Conservation (phyloP, 2,329 filamentous ascomycete species). For the Fusarium sp. region DNA sequence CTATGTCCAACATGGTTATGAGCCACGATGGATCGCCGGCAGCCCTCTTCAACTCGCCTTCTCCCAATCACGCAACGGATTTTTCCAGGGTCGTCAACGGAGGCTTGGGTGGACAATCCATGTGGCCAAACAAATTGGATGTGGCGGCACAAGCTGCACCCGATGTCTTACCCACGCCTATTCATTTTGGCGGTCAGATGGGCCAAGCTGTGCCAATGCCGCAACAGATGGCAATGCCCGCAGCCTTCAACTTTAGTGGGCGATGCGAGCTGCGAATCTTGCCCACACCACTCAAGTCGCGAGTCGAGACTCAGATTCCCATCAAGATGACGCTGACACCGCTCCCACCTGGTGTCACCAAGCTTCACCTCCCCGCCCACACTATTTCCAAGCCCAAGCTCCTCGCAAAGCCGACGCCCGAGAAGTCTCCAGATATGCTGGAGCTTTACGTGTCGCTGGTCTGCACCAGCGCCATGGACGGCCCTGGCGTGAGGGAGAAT, state of each 20-base stretch:
- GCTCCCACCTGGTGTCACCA: constrained; percentile 82
- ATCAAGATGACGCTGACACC: constrained; percentile 86
- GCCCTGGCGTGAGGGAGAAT: constrained; percentile 74
- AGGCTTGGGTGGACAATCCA: constrained; percentile 42
- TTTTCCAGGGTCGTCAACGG: constrained; percentile 54
- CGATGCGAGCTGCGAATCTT: constrained; percentile 71
- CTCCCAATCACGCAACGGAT: constrained; percentile 60
- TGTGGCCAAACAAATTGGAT: constrained; percentile 57
- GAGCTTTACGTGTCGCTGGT: constrained; percentile 88
- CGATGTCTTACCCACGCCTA: constrained; percentile 44
- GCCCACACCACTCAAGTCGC: constrained; percentile 83
- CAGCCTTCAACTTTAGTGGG: constrained; percentile 52
- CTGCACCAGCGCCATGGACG: constrained; percentile 92
- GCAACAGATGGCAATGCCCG: constrained; percentile 50
- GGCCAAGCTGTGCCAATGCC: constrained; percentile 52
- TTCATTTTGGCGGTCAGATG: constrained; percentile 48
- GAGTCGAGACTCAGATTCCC: constrained; percentile 96
- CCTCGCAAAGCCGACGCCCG: constrained; percentile 79
- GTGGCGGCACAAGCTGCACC: constrained; percentile 43
- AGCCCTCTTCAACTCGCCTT: constrained; percentile 64
- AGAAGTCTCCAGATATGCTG: constrained; percentile 79
- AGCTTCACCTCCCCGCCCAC: constrained; percentile 88
- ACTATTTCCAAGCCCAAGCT: constrained; percentile 97
- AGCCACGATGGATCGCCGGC: constrained; percentile 69
- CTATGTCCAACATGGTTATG: constrained; percentile 65